Evolutionary conservation across 768 basidiomycete genomes (phyloP).

Genomic region (Hygrocybe punicea): DNA sequence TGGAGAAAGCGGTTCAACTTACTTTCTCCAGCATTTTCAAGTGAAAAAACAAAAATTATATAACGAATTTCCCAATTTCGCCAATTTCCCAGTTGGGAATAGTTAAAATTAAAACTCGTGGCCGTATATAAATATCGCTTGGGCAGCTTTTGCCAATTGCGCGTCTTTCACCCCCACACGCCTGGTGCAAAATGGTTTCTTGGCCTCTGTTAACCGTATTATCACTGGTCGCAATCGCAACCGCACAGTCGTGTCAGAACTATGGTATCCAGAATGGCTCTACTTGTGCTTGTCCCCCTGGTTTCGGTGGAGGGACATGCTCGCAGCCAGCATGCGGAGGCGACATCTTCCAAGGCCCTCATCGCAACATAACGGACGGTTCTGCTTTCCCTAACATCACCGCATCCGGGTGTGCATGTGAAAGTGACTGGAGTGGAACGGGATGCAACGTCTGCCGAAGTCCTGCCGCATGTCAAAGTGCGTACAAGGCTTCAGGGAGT

Average conservation of each 20-base stretch:
- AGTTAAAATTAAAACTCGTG: no score
- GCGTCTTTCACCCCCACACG: no score
- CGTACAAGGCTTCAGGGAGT: conserved; percentile 44
- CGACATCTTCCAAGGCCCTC: conserved; percentile 69
- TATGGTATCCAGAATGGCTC: conserved; percentile 58
- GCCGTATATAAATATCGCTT: neutral
- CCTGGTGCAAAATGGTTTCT: neutral
- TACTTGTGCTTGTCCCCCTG: conserved; percentile 72
- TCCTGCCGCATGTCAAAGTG: conserved; percentile 64
- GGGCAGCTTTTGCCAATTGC: no score
- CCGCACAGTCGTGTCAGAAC: conserved; percentile 61
- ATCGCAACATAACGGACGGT: conserved; percentile 42
- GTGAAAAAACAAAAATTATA: no score
- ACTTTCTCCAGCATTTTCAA: conserved; percentile 53
- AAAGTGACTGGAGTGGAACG: conserved; percentile 69
- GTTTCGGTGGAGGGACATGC: conserved; percentile 74
- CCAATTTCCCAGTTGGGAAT: no score
- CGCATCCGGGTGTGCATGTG: conserved; percentile 63
- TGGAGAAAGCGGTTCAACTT: neutral
- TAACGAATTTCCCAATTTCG: no score
- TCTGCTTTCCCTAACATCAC: conserved; percentile 62
- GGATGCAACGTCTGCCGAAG: conserved; percentile 79
- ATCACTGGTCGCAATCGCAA: conserved; percentile 20
- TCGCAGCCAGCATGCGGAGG: conserved; percentile 74
- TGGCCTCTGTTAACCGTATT: conserved; percentile 12